These are phyloP conservation scores for Colletotrichum gloeosporioides DNA, from an alignment of 2,329 filamentous ascomycete species.

Conservation along the genomic window DNA sequence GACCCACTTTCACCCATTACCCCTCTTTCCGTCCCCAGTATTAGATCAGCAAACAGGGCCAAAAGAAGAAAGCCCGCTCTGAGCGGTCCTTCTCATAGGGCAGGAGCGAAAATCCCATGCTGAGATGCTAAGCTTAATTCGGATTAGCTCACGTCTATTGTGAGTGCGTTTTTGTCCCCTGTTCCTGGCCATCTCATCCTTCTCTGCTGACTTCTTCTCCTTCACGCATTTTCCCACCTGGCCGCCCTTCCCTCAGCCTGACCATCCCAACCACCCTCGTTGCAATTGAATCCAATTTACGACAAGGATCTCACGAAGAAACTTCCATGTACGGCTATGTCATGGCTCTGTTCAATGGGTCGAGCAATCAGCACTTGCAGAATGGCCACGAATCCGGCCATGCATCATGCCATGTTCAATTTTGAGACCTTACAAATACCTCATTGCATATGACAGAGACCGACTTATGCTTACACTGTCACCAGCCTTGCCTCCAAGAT, in stretches of 20 bases:
- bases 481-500: background rate
- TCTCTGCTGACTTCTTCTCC: constrained; percentile 5
- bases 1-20: constrained; percentile 5
- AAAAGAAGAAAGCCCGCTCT: background rate
- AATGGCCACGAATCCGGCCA: background rate
- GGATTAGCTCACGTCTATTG: background rate
- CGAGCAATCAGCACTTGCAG: background rate
- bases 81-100: background rate
- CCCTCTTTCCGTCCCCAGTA: constrained; percentile 5
- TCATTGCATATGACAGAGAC: background rate
- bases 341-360: background rate
- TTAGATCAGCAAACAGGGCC: background rate
- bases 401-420: background rate
- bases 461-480: background rate
- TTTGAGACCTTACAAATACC: background rate
- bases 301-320: background rate
- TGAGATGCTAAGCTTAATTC: background rate
- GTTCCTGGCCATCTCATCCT: constrained; percentile 4
- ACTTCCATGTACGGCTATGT: background rate
- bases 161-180: background rate
- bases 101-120: background rate
- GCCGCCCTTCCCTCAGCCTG: background rate
- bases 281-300: background rate
- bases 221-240: background rate
- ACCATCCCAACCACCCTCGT: background rate